Percentiles rank a stretch among this genome's conserved stretches.
These are phyloP conservation scores for Aspergillus taichungensis DNA, from an alignment of 495 filamentous ascomycete species.

Conservation along the genomic window DNA sequence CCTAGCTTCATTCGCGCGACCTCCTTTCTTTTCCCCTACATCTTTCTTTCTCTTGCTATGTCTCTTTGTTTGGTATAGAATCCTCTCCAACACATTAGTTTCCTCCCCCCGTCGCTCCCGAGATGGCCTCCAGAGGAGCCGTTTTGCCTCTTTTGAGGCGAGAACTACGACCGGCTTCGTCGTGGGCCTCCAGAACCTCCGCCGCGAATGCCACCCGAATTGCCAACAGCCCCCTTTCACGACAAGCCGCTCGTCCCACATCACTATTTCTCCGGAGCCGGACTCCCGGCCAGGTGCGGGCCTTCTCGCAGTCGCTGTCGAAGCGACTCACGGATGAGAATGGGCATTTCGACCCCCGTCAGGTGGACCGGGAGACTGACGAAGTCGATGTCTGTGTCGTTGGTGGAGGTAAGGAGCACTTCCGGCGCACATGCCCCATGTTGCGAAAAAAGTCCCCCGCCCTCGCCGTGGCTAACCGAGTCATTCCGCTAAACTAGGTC, in stretches of 20 bases:
- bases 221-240: slow-evolving; percentile 15
- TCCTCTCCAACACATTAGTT: background rate
- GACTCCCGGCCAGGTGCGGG: slow-evolving; percentile 22
- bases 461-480: slow-evolving; percentile 10
- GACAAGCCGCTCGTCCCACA: slow-evolving; percentile 14
- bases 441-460: slow-evolving; percentile 1
- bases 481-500: slow-evolving; percentile 42
- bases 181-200: slow-evolving; percentile 20
- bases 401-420: slow-evolving; percentile 58
- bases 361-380: slow-evolving; percentile 78
- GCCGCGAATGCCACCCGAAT: slow-evolving; percentile 14
- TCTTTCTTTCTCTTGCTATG: background rate
- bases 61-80: background rate
- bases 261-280: slow-evolving; percentile 13
- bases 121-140: slow-evolving; percentile 36
- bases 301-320: slow-evolving; percentile 42
- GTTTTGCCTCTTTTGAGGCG: slow-evolving; percentile 38
- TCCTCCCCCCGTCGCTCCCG: background rate
- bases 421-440: background rate
- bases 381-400: slow-evolving; percentile 96
- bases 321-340: slow-evolving; percentile 45
- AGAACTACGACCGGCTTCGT: slow-evolving; percentile 25
- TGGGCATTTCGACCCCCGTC: slow-evolving; percentile 61
- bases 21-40: too few relatives aligned
- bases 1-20: too few relatives aligned